Percentiles rank a stretch among this genome's conserved stretches.
Evolutionary conservation across 2,329 filamentous ascomycete species (phyloP).

Genomic region (Stagonosporopsis chrysanthemi): DNA sequence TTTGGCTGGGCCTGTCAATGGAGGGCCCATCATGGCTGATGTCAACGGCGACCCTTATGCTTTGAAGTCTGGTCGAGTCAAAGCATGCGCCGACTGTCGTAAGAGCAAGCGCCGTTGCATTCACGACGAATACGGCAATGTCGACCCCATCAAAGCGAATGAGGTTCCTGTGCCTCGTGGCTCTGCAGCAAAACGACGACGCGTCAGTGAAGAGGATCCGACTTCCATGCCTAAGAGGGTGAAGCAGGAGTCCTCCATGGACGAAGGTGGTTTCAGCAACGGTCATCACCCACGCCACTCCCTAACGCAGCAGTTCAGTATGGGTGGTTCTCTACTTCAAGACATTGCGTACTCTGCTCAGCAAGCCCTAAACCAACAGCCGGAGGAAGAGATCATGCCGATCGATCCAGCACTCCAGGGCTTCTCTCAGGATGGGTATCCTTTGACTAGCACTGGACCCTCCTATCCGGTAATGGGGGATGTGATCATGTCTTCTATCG

Average conservation of each 20-base stretch:
- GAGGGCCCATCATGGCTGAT: slow-evolving; percentile 44
- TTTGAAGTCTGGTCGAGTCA: slow-evolving; percentile 66
- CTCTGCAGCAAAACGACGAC: slow-evolving; percentile 63
- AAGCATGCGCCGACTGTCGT: slow-evolving; percentile 71
- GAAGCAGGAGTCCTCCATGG: slow-evolving; percentile 37
- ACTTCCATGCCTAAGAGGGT: slow-evolving; percentile 33
- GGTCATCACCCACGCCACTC: slow-evolving; percentile 34
- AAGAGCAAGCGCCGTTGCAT: slow-evolving; percentile 75
- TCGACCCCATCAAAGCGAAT: slow-evolving; percentile 69
- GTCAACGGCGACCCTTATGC: slow-evolving; percentile 51
- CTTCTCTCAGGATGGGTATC: slow-evolving; percentile 30
- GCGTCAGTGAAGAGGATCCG: slow-evolving; percentile 47
- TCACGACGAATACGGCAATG: slow-evolving; percentile 69
- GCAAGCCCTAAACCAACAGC: slow-evolving; percentile 32
- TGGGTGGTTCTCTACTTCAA: slow-evolving; percentile 31
- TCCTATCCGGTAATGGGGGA: slow-evolving; percentile 33
- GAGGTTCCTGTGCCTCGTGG: slow-evolving; percentile 68
- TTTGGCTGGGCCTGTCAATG: slow-evolving; percentile 34
- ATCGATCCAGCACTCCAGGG: slow-evolving; percentile 41
- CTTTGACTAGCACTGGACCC: slow-evolving; percentile 21
- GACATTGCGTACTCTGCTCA: slow-evolving; percentile 43
- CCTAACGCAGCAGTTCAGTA: slow-evolving; percentile 29
- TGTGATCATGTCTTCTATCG: slow-evolving; percentile 45
- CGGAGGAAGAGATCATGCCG: slow-evolving; percentile 36
- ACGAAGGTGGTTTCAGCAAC: slow-evolving; percentile 32